A percentile compares a stretch with the other conserved stretches of the same genome.
Conservation (phyloP, 2,329 filamentous ascomycete species). For the Fusarium sp. region DNA sequence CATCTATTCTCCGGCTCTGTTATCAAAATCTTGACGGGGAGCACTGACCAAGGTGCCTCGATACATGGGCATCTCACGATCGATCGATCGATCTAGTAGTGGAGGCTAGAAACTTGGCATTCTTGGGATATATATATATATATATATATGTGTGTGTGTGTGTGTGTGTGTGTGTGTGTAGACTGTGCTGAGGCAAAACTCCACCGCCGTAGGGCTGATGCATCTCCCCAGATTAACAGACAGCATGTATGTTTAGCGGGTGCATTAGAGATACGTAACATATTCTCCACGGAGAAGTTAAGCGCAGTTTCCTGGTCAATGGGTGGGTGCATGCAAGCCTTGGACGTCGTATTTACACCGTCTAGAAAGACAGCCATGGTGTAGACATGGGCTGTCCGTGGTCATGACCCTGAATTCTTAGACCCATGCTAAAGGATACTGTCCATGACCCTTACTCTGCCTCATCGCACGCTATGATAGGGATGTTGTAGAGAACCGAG, state of each 20-base stretch:
- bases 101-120: slow-evolving; percentile 23
- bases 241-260: not conserved
- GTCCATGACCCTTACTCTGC: not conserved
- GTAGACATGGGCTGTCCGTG: too few species aligned
- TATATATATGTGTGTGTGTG: too few species aligned
- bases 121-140: too few species aligned
- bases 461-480: not conserved
- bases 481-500: not conserved
- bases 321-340: not conserved
- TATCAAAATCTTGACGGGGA: slow-evolving; percentile 1
- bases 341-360: not conserved
- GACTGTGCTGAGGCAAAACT: not conserved
- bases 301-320: not conserved
- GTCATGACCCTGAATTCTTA: too few species aligned
- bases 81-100: too few species aligned
- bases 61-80: slow-evolving; percentile 3
- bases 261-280: not conserved
- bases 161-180: not conserved
- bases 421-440: not conserved
- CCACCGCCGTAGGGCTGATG: not conserved
- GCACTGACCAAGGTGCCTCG: not conserved
- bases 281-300: not conserved
- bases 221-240: not conserved
- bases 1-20: not conserved
- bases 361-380: not conserved